phyloP scores from a whole-genome alignment of 768 basidiomycete genomes.

The Tylopilus balloui region DNA sequence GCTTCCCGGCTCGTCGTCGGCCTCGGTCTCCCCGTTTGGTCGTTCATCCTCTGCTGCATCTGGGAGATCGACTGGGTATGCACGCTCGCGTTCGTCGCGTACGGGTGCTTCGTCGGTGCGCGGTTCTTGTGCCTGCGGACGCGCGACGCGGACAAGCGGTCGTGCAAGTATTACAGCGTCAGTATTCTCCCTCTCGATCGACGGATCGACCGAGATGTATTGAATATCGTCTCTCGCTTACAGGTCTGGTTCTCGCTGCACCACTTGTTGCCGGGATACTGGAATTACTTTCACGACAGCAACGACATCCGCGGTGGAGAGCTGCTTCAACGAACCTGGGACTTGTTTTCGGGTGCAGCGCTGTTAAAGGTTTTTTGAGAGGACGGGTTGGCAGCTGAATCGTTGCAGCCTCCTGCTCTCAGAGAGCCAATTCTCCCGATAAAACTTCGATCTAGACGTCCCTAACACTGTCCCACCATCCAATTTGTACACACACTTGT shows the following conservation, averaged over 20 bases:
- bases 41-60: constrained; percentile 27
- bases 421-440: no score
- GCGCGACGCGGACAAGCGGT: constrained; percentile 30
- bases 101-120: constrained; percentile 33
- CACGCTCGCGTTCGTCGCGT: constrained; percentile 26
- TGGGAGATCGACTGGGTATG: constrained; percentile 34
- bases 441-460: no score
- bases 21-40: constrained; percentile 37
- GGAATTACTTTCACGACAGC: constrained; percentile 30
- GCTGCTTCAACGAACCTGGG: constrained; percentile 19
- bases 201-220: no score
- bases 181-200: no score
- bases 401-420: neutral
- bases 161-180: constrained; percentile 38
- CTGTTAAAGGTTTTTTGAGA: constrained; percentile 8
- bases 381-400: neutral
- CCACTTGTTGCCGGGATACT: constrained; percentile 34
- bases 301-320: constrained; percentile 13
- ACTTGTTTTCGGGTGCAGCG: constrained; percentile 13
- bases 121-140: constrained; percentile 31
- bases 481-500: neutral
- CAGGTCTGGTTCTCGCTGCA: constrained; percentile 36
- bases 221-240: neutral
- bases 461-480: no score
- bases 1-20: constrained; percentile 33